These are phyloP conservation scores for Hyphodiscus sp. DNA, from an alignment of 2,329 filamentous ascomycete species.

Conservation along the genomic window DNA sequence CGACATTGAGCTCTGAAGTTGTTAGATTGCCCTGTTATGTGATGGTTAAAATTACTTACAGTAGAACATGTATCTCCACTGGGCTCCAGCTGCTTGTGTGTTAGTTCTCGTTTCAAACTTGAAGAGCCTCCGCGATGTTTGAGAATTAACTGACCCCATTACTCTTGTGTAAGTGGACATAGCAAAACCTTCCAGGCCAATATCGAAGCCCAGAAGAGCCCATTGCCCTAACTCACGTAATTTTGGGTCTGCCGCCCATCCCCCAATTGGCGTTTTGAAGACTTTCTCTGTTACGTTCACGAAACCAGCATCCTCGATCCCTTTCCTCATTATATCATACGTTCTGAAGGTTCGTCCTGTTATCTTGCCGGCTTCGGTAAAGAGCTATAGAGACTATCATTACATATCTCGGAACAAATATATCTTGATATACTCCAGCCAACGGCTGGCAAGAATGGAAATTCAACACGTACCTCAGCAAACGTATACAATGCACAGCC, in stretches of 20 bases:
- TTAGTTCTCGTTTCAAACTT: constrained; percentile 9
- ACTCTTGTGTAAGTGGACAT: constrained; percentile 22
- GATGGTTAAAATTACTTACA: constrained; percentile 10
- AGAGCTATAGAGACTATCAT: constrained; percentile 25
- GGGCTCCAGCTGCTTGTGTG: constrained; percentile 14
- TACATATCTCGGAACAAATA: not conserved
- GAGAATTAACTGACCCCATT: constrained; percentile 18
- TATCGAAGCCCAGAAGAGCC: constrained; percentile 19
- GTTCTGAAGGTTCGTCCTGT: constrained; percentile 34
- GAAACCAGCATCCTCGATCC: constrained; percentile 26
- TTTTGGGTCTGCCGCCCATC: constrained; percentile 29
- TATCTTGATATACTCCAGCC: not conserved
- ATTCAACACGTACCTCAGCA: constrained; percentile 22
- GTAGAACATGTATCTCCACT: constrained; percentile 20
- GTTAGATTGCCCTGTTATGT: not conserved
- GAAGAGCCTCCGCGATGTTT: not conserved
- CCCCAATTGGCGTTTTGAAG: constrained; percentile 28
- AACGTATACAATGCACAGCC: constrained; percentile 36
- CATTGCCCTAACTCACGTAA: constrained; percentile 25
- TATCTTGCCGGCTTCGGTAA: constrained; percentile 34
- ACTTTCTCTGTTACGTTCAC: constrained; percentile 26
- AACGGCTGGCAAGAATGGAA: not conserved
- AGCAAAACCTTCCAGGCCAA: constrained; percentile 23
- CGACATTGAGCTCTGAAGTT: constrained; percentile 18
- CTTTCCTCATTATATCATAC: constrained; percentile 16